Evolutionary conservation across 192 early-diverging fungal species (phyloP).

Genomic region (Borealophlyctis nickersoniae): DNA sequence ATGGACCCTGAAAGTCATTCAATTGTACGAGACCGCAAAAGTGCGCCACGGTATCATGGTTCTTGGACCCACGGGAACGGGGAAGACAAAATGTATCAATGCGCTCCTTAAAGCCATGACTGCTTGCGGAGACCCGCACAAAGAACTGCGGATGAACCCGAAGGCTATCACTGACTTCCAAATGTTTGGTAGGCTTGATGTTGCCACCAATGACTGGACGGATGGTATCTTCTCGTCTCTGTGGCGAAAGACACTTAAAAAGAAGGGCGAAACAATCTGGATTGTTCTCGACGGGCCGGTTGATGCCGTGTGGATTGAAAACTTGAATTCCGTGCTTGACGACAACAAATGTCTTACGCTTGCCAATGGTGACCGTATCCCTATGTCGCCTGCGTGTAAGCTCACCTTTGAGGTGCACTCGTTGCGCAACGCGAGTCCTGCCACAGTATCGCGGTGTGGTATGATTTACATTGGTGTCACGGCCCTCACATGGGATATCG

Average conservation of each 20-base stretch:
- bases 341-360: conserved; percentile 68
- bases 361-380: conserved; percentile 64
- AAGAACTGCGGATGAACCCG: conserved; percentile 65
- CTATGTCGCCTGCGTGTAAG: conserved; percentile 62
- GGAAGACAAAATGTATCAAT: conserved; percentile 62
- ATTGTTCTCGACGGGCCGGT: conserved; percentile 65
- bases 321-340: conserved; percentile 60
- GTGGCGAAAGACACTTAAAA: conserved; percentile 63
- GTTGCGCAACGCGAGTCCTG: conserved; percentile 57
- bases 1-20: conserved; percentile 66
- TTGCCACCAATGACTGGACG: conserved; percentile 67
- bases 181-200: conserved; percentile 65
- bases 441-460: conserved; percentile 63
- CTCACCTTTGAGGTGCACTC: conserved; percentile 62
- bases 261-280: conserved; percentile 58
- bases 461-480: conserved; percentile 72
- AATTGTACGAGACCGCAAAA: conserved; percentile 58
- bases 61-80: conserved; percentile 62
- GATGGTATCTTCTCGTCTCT: conserved; percentile 66
- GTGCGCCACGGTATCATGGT: conserved; percentile 68
- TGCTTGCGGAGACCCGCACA: conserved; percentile 62
- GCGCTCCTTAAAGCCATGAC: conserved; percentile 59
- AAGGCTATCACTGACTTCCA: conserved; percentile 67
- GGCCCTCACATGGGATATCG: conserved; percentile 61
- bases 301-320: conserved; percentile 68